These are phyloP conservation scores for Pseudofabraea citricarpa DNA, from an alignment of 2,329 filamentous ascomycete genomes.

Conservation along the genomic window DNA sequence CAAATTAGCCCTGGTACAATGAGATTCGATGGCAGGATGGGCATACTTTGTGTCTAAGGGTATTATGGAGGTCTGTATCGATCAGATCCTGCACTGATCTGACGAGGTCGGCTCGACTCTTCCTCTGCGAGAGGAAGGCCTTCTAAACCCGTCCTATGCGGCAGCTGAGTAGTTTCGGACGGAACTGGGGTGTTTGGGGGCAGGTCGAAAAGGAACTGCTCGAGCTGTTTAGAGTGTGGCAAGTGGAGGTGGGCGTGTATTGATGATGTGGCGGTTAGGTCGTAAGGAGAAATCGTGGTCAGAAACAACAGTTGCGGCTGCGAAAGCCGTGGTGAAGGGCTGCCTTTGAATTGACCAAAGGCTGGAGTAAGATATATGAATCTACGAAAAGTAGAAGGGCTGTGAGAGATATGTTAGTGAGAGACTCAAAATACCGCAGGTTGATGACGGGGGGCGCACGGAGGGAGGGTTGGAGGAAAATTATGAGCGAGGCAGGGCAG, in stretches of 20 bases:
- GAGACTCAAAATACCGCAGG: background rate
- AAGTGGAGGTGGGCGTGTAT: slow-evolving; percentile 55
- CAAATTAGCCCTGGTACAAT: no score
- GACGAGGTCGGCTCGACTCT: slow-evolving; percentile 99
- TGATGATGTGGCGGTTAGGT: slow-evolving; percentile 62
- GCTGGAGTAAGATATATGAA: slow-evolving; percentile 33
- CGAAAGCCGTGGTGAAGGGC: slow-evolving; percentile 53
- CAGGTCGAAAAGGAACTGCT: slow-evolving; percentile 46
- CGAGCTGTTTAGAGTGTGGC: slow-evolving; percentile 44
- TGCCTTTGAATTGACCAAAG: slow-evolving; percentile 68
- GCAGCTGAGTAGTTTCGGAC: slow-evolving; percentile 78
- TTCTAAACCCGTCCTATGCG: slow-evolving; percentile 98
- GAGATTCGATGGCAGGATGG: no score
- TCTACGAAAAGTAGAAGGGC: background rate
- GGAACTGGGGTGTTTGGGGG: slow-evolving; percentile 46
- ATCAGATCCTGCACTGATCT: slow-evolving; percentile 84
- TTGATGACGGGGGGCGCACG: background rate
- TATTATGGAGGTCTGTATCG: slow-evolving; percentile 95
- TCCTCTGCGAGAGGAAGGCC: slow-evolving; percentile 99
- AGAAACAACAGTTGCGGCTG: slow-evolving; percentile 57
- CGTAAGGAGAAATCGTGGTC: slow-evolving; percentile 67
- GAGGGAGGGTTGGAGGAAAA: background rate
- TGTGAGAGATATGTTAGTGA: background rate
- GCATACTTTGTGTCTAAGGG: slow-evolving; percentile 29
- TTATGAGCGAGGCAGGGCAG: no score